A percentile compares a stretch with the other conserved stretches of the same genome.
Evolutionary conservation across 352 stramenopile species (phyloP).

Genomic region (Peronospora tabacina): DNA sequence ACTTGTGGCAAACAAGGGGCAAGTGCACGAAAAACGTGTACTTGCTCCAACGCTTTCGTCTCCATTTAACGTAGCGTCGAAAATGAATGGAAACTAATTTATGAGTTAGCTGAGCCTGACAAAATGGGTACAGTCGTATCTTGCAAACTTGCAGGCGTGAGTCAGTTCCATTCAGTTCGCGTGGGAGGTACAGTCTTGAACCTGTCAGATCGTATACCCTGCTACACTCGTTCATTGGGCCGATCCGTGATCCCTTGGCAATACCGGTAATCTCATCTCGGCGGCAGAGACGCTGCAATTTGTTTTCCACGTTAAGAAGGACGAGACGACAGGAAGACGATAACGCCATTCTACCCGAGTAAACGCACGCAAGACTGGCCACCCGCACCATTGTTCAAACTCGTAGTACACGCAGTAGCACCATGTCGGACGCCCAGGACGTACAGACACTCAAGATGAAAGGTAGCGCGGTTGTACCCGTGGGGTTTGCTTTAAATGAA

Average conservation of each 20-base stretch:
- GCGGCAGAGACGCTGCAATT: conserved; percentile 22
- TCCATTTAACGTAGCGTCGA: conserved; percentile 15
- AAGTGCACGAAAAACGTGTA: too few relatives aligned
- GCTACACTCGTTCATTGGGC: too few relatives aligned
- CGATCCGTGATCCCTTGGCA: too few relatives aligned
- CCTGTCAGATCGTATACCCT: neutral
- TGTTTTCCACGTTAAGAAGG: conserved; percentile 1
- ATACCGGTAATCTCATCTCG: conserved; percentile 2
- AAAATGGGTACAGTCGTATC: neutral
- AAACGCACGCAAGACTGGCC: neutral
- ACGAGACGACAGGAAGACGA: neutral
- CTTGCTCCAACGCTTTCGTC: neutral
- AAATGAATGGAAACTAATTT: conserved; percentile 37
- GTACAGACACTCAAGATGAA: conserved; percentile 55
- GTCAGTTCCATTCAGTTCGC: too few relatives aligned
- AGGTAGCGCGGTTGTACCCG: conserved; percentile 17
- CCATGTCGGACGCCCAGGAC: conserved; percentile 33
- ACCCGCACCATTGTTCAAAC: neutral
- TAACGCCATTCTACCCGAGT: too few relatives aligned
- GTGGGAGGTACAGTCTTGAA: neutral
- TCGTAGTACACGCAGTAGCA: neutral
- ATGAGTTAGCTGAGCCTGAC: conserved; percentile 25
- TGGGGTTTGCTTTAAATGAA: neutral
- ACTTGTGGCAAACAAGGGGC: too few relatives aligned
- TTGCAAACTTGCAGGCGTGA: too few relatives aligned